Evolutionary conservation across 495 filamentous ascomycete species (phyloP).

Genomic region (Entonaema liquescens): DNA sequence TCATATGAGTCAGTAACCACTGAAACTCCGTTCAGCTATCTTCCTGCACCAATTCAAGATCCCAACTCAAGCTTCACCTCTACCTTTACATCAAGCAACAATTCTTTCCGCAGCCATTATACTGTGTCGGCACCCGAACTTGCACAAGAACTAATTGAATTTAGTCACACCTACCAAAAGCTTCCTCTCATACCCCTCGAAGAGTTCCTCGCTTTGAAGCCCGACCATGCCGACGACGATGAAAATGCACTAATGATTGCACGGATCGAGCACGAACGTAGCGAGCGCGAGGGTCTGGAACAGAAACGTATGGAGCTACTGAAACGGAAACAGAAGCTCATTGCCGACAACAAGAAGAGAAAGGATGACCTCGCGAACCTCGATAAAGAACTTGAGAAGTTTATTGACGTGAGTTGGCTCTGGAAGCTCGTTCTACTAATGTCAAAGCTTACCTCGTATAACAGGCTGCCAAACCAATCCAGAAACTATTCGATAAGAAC

Average conservation of each 20-base stretch:
- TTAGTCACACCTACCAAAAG: conserved; percentile 84
- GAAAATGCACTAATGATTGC: conserved; percentile 88
- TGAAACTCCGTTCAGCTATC: neutral
- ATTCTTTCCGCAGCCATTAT: conserved; percentile 12
- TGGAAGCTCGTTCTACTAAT: neutral
- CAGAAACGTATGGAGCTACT: conserved; percentile 84
- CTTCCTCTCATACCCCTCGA: conserved; percentile 85
- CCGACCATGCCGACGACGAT: conserved; percentile 72
- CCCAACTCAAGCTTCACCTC: conserved; percentile 15
- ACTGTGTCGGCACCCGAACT: conserved; percentile 3
- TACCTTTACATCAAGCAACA: neutral
- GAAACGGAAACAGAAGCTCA: conserved; percentile 89
- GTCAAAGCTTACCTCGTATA: conserved; percentile 22
- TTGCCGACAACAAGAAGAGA: conserved; percentile 92
- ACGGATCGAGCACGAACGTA: conserved; percentile 89
- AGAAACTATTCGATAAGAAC: conserved; percentile 81
- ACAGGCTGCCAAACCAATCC: conserved; percentile 84
- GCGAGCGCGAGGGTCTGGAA: conserved; percentile 85
- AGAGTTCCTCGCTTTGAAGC: conserved; percentile 81
- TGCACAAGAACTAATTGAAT: conserved; percentile 36
- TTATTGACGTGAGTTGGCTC: conserved; percentile 71
- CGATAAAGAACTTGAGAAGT: conserved; percentile 89
- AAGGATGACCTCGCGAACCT: conserved; percentile 91
- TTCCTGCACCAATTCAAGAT: neutral
- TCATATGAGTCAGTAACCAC: conserved; percentile 81